Evolutionary conservation across 2,329 filamentous ascomycete species (phyloP).

Genomic region (Rutstroemia sp.): DNA sequence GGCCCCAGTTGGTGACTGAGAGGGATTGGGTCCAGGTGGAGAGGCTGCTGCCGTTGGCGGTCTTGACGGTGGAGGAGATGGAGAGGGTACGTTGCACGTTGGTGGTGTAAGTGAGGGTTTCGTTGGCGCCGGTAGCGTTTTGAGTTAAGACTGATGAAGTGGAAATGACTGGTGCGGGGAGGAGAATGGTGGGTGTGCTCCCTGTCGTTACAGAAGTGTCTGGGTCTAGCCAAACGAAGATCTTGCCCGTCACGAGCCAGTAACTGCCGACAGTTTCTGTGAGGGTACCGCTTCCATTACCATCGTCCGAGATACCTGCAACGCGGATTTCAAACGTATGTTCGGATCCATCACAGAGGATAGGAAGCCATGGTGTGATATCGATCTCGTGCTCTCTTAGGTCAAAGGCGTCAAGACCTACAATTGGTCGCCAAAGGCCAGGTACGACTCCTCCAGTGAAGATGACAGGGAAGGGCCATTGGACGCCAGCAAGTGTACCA

Average conservation of each 20-base stretch:
- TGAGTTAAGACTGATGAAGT: constrained; percentile 43
- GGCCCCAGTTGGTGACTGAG: constrained; percentile 46
- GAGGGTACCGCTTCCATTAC: constrained; percentile 39
- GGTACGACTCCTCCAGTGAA: constrained; percentile 77
- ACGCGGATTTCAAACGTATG: constrained; percentile 65
- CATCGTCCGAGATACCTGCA: constrained; percentile 53
- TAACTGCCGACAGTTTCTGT: constrained; percentile 52
- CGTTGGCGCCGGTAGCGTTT: constrained; percentile 45
- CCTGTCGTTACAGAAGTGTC: constrained; percentile 45
- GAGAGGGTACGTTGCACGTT: constrained; percentile 47
- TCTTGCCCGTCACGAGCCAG: constrained; percentile 73
- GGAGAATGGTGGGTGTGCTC: constrained; percentile 28
- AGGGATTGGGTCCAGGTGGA: constrained; percentile 53
- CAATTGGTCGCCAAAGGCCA: constrained; percentile 69
- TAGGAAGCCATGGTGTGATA: constrained; percentile 66
- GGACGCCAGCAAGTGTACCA: constrained; percentile 61
- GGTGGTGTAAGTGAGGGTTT: constrained; percentile 52
- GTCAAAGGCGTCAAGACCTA: constrained; percentile 73
- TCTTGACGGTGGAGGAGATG: constrained; percentile 44
- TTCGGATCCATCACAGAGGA: constrained; percentile 55
- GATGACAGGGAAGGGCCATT: constrained; percentile 76
- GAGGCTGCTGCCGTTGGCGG: constrained; percentile 36
- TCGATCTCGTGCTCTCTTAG: constrained; percentile 75
- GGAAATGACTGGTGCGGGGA: constrained; percentile 37
- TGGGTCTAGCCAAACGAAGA: constrained; percentile 68